Evolutionary conservation across 805 yeast species (phyloP).

Genomic region (Ogataea methylovora): DNA sequence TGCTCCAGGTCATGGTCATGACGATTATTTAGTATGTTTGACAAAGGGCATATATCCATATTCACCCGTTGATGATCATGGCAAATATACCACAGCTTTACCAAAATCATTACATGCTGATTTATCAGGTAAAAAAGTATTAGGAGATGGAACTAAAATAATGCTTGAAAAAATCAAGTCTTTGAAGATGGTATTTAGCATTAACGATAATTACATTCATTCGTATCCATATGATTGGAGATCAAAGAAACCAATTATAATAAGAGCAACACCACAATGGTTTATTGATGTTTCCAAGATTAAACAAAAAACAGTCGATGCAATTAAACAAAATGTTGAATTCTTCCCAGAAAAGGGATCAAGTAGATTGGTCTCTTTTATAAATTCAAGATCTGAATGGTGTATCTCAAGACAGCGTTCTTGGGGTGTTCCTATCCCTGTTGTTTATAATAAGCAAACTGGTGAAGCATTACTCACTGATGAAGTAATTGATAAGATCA

Average conservation of each 20-base stretch:
- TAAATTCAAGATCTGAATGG: conserved; percentile 84
- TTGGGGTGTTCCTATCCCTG: conserved; percentile 99
- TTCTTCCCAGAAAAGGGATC: conserved; percentile 72
- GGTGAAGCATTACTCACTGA: conserved; percentile 59
- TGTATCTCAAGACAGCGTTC: conserved; percentile 92
- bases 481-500: conserved; percentile 49
- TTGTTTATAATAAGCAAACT: conserved; percentile 52
- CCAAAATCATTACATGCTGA: conserved; percentile 32
- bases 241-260: conserved; percentile 89
- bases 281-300: conserved; percentile 79
- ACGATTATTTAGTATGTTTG: conserved; percentile 73
- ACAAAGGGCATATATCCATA: conserved; percentile 46
- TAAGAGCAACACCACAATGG: conserved; percentile 96
- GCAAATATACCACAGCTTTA: conserved; percentile 51
- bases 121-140: conserved; percentile 51
- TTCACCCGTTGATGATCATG: conserved; percentile 76
- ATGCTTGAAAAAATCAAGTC: conserved; percentile 38
- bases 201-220: conserved; percentile 52
- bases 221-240: conserved; percentile 98
- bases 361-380: conserved; percentile 64
- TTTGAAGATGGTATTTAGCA: conserved; percentile 37
- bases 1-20: conserved; percentile 97
- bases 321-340: conserved; percentile 48
- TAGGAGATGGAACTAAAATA: conserved; percentile 45
- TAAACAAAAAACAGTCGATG: conserved; percentile 51